Evolutionary conservation across 139 green algal species (phyloP).

Genomic region (Eudorina sp.): DNA sequence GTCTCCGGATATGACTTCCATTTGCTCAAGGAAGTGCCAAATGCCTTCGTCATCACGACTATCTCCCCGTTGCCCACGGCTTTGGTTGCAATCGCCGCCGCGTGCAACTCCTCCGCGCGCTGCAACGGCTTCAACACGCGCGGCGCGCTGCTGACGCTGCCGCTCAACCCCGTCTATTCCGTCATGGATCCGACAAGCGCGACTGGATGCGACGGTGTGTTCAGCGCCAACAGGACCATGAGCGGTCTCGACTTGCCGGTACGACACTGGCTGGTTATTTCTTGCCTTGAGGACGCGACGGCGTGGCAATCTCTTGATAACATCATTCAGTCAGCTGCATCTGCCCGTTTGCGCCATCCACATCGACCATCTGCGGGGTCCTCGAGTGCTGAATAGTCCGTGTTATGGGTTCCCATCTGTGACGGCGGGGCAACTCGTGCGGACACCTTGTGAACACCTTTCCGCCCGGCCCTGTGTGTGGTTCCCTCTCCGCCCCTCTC

Average conservation of each 20-base stretch:
- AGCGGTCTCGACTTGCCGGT: not conserved
- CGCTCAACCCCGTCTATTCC: not conserved
- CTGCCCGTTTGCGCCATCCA: too few relatives aligned
- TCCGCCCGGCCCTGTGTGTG: too few relatives aligned
- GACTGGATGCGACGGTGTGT: conserved; percentile 5
- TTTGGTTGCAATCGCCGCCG: not conserved
- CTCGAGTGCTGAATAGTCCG: not conserved
- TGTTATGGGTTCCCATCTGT: too few relatives aligned
- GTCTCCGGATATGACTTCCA: conserved; percentile 21
- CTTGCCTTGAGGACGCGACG: not conserved
- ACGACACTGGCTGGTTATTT: not conserved
- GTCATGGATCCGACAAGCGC: not conserved
- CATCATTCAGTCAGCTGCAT: too few relatives aligned
- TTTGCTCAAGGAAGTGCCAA: not conserved
- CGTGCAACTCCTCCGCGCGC: not conserved
- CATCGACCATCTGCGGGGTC: not conserved
- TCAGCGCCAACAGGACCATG: not conserved
- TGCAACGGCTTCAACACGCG: conserved; percentile 41
- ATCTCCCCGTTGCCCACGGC: too few relatives aligned
- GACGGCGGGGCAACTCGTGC: too few relatives aligned
- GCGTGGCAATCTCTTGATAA: too few relatives aligned
- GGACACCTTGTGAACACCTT: too few relatives aligned
- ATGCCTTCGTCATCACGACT: not conserved
- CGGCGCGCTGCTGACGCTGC: not conserved
- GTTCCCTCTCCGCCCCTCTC: too few relatives aligned